phyloP scores from a whole-genome alignment of 2,329 filamentous ascomycete species.

The Venturia asperata region DNA sequence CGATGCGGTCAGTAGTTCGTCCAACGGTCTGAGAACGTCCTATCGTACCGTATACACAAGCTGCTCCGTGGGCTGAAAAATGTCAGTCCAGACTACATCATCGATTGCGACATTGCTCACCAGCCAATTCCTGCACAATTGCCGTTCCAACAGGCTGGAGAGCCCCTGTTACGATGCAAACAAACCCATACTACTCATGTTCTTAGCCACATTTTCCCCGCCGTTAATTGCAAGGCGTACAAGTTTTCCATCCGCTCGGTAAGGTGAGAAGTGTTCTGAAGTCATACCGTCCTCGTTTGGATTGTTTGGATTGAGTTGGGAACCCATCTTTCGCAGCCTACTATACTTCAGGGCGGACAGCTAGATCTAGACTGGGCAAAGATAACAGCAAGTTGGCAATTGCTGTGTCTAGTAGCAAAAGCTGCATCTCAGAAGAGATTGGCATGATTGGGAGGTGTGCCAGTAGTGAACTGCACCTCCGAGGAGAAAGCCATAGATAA shows the following conservation, averaged over 20 bases:
- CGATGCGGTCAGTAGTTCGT: background rate
- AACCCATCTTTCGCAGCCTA: constrained; percentile 1
- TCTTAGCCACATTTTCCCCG: background rate
- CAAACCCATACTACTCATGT: constrained; percentile 50
- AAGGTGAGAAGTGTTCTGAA: constrained; percentile 50
- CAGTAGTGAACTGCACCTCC: background rate
- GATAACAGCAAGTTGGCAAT: background rate
- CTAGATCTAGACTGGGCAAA: background rate
- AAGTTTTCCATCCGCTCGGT: constrained; percentile 51
- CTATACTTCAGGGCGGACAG: background rate
- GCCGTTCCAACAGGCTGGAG: constrained; percentile 54
- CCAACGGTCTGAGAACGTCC: background rate
- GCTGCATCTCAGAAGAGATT: background rate
- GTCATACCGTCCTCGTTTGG: constrained; percentile 24
- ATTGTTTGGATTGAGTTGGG: constrained; percentile 8
- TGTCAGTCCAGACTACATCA: constrained; percentile 9
- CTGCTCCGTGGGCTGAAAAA: constrained; percentile 52
- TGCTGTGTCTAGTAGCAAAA: background rate
- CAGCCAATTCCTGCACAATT: constrained; percentile 53
- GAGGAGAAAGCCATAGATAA: constrained; percentile 2
- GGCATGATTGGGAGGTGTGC: background rate
- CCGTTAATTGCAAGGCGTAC: constrained; percentile 29
- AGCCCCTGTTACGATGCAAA: constrained; percentile 57
- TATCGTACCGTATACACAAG: constrained; percentile 50
- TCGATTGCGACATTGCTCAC: constrained; percentile 29